Conservation (phyloP, 2,329 filamentous ascomycete species). For the Phaeosphaeriaceae sp. region DNA sequence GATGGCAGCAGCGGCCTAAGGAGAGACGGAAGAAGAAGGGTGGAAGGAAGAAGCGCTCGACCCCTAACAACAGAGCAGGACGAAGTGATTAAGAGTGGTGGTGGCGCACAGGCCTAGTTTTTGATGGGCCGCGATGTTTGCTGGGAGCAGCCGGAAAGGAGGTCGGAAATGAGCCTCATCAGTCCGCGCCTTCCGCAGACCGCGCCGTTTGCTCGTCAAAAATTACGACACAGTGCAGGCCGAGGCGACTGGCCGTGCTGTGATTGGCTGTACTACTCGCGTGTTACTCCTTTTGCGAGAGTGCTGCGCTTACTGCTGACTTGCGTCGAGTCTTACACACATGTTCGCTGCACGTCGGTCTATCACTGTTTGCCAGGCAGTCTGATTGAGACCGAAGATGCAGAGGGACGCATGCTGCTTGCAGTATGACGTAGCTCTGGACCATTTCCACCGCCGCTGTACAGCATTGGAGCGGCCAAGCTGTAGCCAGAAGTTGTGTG, state of each 20-base stretch:
- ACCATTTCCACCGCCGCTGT: background rate
- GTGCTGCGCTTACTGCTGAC: slow-evolving; percentile 10
- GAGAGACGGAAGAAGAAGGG: slow-evolving; percentile 42
- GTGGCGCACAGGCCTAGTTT: slow-evolving; percentile 16
- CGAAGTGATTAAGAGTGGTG: slow-evolving; percentile 15
- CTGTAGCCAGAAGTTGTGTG: background rate
- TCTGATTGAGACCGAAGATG: background rate
- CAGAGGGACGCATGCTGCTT: background rate
- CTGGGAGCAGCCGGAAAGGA: slow-evolving; percentile 40
- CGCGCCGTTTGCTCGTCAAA: slow-evolving; percentile 25
- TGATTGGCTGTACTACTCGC: slow-evolving; percentile 23
- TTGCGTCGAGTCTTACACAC: slow-evolving; percentile 14
- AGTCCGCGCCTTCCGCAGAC: slow-evolving; percentile 37
- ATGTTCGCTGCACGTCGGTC: background rate
- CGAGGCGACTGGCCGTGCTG: slow-evolving; percentile 21
- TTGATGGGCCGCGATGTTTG: slow-evolving; percentile 35
- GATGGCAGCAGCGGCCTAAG: slow-evolving; percentile 39
- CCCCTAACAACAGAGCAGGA: slow-evolving; percentile 27
- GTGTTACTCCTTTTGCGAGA: slow-evolving; percentile 2
- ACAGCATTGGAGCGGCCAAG: background rate
- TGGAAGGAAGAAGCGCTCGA: slow-evolving; percentile 19
- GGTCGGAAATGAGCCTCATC: slow-evolving; percentile 43
- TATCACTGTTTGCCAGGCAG: background rate
- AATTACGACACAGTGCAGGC: slow-evolving; percentile 26
- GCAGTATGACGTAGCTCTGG: slow-evolving; percentile 1